These are phyloP conservation scores for Dipteronia dyeriana DNA, from an alignment of 345 rosid genomes.

Conservation along the genomic window DNA sequence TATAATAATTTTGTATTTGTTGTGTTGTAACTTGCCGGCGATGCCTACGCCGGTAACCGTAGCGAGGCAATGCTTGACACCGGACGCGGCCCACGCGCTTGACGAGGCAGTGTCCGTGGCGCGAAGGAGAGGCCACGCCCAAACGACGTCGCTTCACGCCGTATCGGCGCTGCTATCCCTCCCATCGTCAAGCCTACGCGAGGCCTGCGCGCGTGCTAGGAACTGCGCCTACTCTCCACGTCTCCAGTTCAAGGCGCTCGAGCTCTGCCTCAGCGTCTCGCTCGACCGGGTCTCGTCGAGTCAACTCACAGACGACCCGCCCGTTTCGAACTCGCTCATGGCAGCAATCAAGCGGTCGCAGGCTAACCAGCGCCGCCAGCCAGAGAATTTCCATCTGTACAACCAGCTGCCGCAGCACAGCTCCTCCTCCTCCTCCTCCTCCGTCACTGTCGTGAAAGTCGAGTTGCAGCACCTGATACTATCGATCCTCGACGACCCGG, in stretches of 20 bases:
- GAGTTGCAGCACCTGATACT: conserved; percentile 76
- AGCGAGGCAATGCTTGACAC: conserved; percentile 86
- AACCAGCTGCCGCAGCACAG: conserved; percentile 52
- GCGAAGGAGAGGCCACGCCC: conserved; percentile 65
- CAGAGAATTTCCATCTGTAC: conserved; percentile 76
- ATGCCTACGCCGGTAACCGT: conserved; percentile 87
- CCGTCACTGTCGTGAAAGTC: conserved; percentile 56
- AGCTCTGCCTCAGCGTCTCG: conserved; percentile 80
- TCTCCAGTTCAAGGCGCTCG: conserved; percentile 80
- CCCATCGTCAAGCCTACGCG: conserved; percentile 69
- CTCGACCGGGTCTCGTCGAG: conserved; percentile 82
- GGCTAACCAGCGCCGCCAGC: conserved; percentile 84
- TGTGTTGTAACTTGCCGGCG: conserved; percentile 48
- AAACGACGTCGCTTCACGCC: conserved; percentile 90
- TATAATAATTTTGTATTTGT: background rate
- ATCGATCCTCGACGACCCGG: conserved; percentile 90
- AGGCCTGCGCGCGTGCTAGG: conserved; percentile 75
- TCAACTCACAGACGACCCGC: conserved; percentile 58
- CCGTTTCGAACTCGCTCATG: conserved; percentile 91
- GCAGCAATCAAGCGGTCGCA: conserved; percentile 96
- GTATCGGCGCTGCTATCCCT: conserved; percentile 75
- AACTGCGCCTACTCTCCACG: conserved; percentile 71
- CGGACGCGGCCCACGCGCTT: conserved; percentile 73
- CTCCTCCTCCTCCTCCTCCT: conserved; percentile 31
- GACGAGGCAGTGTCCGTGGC: conserved; percentile 84